These are phyloP conservation scores for Candida nitratophila DNA, from an alignment of 805 yeast genomes.

Conservation along the genomic window DNA sequence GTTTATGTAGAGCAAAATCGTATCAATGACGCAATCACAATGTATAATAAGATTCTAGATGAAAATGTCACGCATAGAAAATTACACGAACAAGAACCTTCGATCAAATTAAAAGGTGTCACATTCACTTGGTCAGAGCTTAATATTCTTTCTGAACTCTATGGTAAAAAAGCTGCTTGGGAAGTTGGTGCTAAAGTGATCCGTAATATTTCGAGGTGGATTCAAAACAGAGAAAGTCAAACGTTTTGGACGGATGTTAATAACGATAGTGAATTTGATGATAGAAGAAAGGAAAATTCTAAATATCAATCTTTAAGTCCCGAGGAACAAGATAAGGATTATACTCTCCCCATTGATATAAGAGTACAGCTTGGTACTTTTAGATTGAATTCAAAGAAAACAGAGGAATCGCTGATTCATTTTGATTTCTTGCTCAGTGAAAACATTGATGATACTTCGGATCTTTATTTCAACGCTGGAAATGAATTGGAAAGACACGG, in stretches of 20 bases:
- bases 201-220: slow-evolving; percentile 75
- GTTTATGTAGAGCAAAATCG: slow-evolving; percentile 47
- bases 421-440: slow-evolving; percentile 53
- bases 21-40: slow-evolving; percentile 64
- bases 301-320: slow-evolving; percentile 34
- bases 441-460: slow-evolving; percentile 52
- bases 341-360: slow-evolving; percentile 75
- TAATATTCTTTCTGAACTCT: slow-evolving; percentile 76
- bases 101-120: slow-evolving; percentile 28
- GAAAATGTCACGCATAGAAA: slow-evolving; percentile 43
- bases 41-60: slow-evolving; percentile 59
- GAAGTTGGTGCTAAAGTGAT: slow-evolving; percentile 55
- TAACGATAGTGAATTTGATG: slow-evolving; percentile 78
- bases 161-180: slow-evolving; percentile 62
- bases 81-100: slow-evolving; percentile 11
- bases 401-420: slow-evolving; percentile 68
- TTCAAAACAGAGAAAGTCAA: slow-evolving; percentile 60
- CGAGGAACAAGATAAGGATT: slow-evolving; percentile 34
- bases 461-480: slow-evolving; percentile 74
- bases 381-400: slow-evolving; percentile 56
- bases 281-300: slow-evolving; percentile 45
- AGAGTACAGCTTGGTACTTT: slow-evolving; percentile 73
- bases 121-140: slow-evolving; percentile 83
- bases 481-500: slow-evolving; percentile 62
- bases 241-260: slow-evolving; percentile 54